Base-by-base conservation (phyloP, 768 basidiomycete species). In the Leucosporidium creatinivorum region DNA sequence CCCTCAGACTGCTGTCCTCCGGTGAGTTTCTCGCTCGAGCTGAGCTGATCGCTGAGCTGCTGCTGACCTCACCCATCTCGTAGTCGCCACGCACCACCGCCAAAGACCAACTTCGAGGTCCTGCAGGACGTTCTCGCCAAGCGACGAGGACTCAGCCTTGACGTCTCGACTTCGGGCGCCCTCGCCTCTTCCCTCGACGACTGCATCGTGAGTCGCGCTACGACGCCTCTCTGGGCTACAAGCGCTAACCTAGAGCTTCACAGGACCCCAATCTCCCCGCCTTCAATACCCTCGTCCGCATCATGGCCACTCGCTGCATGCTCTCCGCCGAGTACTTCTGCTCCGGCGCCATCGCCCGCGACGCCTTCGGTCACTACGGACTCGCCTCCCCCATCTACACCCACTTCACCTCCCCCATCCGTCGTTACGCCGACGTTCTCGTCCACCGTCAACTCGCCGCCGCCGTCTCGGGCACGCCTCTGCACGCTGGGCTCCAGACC, bases 271-370 rank as follows among this genome's bases (percentile, higher is more conserved):
- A 79, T 23, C 86, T 91, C 73, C 89, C 93, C 0, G 86, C 91
- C 0, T 98, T 99, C 82, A 99, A 98, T 74, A 98, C 93, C 0
- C 84, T 98, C 23, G 94, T 99, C 48, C 87, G 96, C 51, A 98
- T 99, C 78, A 97, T 99, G 93, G 93, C 96, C 4, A 98, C 94
- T 4, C 83, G 96, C 36, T 97, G 96, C 77, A 99, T 99, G 96
- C 82, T 97, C 30, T 87, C 93, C 0, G 96, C 96, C 25, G 96
- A 99, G 77, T 99, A 99, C 78, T 97, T 98, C 80, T 91, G 89
- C 77, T 89, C 93, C 0, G 94, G 96, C 13, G 93, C 91, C 73
- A 92, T 97, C 4, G 85, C 87, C 0, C 85, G 87, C 58, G 93
- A 96, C 70, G 87, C 91, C 0, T 99, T 97, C 76, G 88, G 89